Base-by-base conservation (phyloP, 83 land plant genomes). In the Picea abies region DNA sequence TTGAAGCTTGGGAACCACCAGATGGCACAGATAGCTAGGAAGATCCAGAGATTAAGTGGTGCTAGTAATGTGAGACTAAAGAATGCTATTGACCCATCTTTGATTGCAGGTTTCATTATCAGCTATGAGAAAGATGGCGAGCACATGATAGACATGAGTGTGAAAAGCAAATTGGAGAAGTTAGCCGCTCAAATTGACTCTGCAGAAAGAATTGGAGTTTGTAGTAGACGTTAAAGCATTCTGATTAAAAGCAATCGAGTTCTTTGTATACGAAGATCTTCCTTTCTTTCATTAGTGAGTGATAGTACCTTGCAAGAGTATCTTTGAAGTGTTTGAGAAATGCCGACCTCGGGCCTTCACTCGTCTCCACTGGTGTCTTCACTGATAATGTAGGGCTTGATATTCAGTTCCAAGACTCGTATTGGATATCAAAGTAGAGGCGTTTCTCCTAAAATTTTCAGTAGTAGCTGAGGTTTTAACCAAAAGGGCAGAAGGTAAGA, bases 41-140 rank as follows among this genome's bases (percentile, higher is more conserved):
- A 89, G 87, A 84, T 89, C 78, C 79, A 87, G 85, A 77, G 79
- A 63, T 9, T 86, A 77, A 82, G 82, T 20, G 89, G 87, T 32
- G 60, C 78, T 22, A 82, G 56, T 22, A 80, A 84, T 29, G 44
- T 89, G 52, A 87, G 83, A 62, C 32, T 89, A 52, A 85, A 84
- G 52, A 89, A 82, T 56, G 75, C 76, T 23, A 65, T 89, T 25
- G 91, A 89, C 82, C 69, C 84, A 11, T 87, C 91, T 2, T 58
- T 89, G 29, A 84, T 89, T 79, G 89, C 91, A 23, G 91, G 91
- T 3, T 89, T 87, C 56, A 79, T 87, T 3, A 85, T 89, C 23
- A 81, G 83, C 47, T 89, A 80, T 60, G 90, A 83, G 2, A 76
- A 68, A 32, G 89, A 85, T 62, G 89, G 79, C 6, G 52, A 79